These are phyloP conservation scores for Stemphylium vesicarium DNA, from an alignment of 2,329 filamentous ascomycete species.

Conservation along the genomic window DNA sequence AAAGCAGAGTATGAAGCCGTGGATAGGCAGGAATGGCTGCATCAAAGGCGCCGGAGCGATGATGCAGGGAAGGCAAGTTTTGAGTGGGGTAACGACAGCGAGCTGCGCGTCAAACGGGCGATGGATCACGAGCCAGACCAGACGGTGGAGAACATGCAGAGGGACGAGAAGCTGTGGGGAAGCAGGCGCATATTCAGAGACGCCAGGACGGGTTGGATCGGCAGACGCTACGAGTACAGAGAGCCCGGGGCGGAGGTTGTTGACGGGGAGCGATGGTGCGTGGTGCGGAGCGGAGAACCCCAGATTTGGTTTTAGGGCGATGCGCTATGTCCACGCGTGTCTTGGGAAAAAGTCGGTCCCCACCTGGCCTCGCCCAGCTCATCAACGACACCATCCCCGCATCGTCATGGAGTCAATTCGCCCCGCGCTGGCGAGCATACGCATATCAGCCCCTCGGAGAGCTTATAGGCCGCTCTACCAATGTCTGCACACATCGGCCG, in stretches of 20 bases:
- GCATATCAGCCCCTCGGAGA: slow-evolving; percentile 24
- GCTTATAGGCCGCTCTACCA: slow-evolving; percentile 35
- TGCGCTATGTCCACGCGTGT: slow-evolving; percentile 1
- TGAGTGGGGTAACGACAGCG: slow-evolving; percentile 20
- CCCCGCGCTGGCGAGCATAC: slow-evolving; percentile 32
- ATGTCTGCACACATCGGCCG: slow-evolving; percentile 52
- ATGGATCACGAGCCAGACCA: slow-evolving; percentile 14
- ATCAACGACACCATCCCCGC: not conserved
- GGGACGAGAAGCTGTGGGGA: slow-evolving; percentile 19
- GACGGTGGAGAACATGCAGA: slow-evolving; percentile 20
- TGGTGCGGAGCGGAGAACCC: slow-evolving; percentile 16
- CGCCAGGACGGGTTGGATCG: slow-evolving; percentile 11
- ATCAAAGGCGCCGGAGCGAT: slow-evolving; percentile 10
- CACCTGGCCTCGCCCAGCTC: not conserved
- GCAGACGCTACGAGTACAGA: slow-evolving; percentile 9
- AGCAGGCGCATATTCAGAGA: slow-evolving; percentile 30
- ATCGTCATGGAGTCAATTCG: slow-evolving; percentile 39
- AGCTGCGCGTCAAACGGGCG: slow-evolving; percentile 11
- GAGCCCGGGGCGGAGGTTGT: slow-evolving; percentile 1
- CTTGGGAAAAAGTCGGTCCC: slow-evolving; percentile 2
- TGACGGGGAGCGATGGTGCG: slow-evolving; percentile 1
- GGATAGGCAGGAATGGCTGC: slow-evolving; percentile 14
- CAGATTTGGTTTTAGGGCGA: slow-evolving; percentile 9
- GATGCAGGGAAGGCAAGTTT: slow-evolving; percentile 9
- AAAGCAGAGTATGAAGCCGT: slow-evolving; percentile 23